Conservation (phyloP, 768 basidiomycete species). For the Boletellus ananas region DNA sequence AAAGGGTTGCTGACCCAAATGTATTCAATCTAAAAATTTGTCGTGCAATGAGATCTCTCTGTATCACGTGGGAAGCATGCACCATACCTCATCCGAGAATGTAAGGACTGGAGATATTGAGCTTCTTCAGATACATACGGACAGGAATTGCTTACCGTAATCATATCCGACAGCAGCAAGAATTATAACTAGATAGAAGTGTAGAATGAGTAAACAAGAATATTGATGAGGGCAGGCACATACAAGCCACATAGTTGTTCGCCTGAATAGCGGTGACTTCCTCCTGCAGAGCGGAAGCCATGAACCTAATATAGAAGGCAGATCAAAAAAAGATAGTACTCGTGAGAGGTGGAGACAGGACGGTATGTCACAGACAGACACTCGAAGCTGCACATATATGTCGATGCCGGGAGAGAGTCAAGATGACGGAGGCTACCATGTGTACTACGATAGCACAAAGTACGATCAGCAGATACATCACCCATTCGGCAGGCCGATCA, state of each 20-base stretch:
- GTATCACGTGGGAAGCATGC: neutral
- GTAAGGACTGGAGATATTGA: neutral
- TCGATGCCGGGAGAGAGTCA: neutral
- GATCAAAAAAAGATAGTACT: too few relatives aligned
- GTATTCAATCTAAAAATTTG: neutral
- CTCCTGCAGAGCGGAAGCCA: neutral
- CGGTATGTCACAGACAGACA: neutral
- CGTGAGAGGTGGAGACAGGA: neutral
- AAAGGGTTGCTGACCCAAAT: neutral
- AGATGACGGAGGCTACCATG: neutral
- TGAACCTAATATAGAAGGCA: neutral
- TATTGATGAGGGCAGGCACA: neutral
- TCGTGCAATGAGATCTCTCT: neutral
- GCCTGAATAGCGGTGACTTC: neutral
- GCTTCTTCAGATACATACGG: neutral
- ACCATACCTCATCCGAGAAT: neutral
- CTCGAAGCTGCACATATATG: neutral
- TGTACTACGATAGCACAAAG: too few relatives aligned
- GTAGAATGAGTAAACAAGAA: neutral
- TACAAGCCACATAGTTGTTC: neutral
- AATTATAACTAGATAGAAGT: neutral
- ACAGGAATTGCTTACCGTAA: neutral
- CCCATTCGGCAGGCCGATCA: too few relatives aligned
- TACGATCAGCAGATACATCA: too few relatives aligned
- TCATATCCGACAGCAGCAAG: neutral